Evolutionary conservation across 2,329 filamentous ascomycete species (phyloP).

Genomic region (Alternaria burnsii): DNA sequence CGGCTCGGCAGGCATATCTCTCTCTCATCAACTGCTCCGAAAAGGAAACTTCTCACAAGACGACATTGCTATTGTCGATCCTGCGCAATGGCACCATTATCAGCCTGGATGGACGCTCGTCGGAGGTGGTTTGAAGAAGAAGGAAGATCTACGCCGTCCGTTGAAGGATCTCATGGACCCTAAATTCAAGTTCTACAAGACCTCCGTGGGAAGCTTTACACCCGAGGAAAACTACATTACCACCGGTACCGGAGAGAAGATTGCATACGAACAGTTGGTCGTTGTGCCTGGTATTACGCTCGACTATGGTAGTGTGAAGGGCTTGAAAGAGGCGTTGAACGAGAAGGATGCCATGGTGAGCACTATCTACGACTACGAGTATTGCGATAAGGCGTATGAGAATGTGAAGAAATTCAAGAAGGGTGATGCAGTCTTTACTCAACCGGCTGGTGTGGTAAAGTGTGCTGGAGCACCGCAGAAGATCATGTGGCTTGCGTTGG

Average conservation of each 20-base stretch:
- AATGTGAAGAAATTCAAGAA: constrained; percentile 44
- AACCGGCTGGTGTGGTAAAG: constrained; percentile 52
- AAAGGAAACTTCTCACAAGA: constrained; percentile 64
- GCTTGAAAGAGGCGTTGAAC: constrained; percentile 48
- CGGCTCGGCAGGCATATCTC: constrained; percentile 70
- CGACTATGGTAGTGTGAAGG: constrained; percentile 42
- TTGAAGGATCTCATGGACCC: constrained; percentile 63
- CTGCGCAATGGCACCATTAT: constrained; percentile 70
- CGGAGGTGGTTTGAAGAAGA: constrained; percentile 70
- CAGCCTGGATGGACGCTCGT: constrained; percentile 76
- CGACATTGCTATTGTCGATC: constrained; percentile 72
- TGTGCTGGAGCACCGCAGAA: constrained; percentile 54
- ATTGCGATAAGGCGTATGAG: constrained; percentile 49
- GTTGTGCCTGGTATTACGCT: constrained; percentile 61
- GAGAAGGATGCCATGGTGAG: constrained; percentile 47
- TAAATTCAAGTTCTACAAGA: constrained; percentile 69
- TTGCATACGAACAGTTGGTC: constrained; percentile 71
- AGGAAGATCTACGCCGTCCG: constrained; percentile 64
- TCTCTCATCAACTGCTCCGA: constrained; percentile 73
- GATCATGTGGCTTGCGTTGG: constrained; percentile 54
- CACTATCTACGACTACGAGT: constrained; percentile 51
- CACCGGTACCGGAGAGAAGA: constrained; percentile 62
- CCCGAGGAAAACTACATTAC: constrained; percentile 67
- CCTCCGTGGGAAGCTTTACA: constrained; percentile 59
- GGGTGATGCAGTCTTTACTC: constrained; percentile 51